Evolutionary conservation across 495 filamentous ascomycete species (phyloP), one percentile per base, ranked within the genome.

Genomic region (Tuber borchii): DNA sequence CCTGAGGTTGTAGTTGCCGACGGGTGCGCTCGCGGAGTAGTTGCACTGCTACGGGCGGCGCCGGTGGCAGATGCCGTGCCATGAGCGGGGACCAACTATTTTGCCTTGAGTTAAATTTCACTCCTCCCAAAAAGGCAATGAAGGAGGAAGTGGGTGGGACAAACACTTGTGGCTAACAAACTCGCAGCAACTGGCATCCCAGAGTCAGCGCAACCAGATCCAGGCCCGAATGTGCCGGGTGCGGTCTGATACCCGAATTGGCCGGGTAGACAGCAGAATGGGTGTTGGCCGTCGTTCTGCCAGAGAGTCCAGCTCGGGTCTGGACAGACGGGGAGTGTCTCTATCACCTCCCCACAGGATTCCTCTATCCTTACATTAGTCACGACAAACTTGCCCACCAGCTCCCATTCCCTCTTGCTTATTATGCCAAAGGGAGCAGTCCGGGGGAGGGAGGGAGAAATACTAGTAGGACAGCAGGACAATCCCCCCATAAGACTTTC

Each of bases 291-390:
- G 3, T 17, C 45, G n/a, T 42, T 44, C 65, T 31, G 19, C 19
- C 61, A 46, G 2, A 70, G 40, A 0, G 61, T 74, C 73, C 73
- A 74, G n/a, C 39, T 20, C 10, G 39, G 61, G n/a, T 71, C 39
- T 12, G 61, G n/a, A 39, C 73, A 74, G 86, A 65, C 56, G 12
- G 56, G 56, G 26, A 65, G 1, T 17, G 56, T 65, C 26, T 31
- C 2, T 16, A 65, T 65, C 56, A 65, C 56, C 56, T 65, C 56
- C 10, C 8, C 56, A 12, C 56, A 65, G n/a, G 56, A 31, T 65
- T 65, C 56, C 56, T 65, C 56, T 65, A 16, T 65, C 2, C 56
- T 16, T 9, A 16, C 12, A 9, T 56, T 26, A 56, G 48, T 26
- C 48, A 26, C 9, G 48, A 56, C 8, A n/a, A 26, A 56, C 48